Conservation (phyloP, 2,329 filamentous ascomycete species). For the Colletotrichum horii region DNA sequence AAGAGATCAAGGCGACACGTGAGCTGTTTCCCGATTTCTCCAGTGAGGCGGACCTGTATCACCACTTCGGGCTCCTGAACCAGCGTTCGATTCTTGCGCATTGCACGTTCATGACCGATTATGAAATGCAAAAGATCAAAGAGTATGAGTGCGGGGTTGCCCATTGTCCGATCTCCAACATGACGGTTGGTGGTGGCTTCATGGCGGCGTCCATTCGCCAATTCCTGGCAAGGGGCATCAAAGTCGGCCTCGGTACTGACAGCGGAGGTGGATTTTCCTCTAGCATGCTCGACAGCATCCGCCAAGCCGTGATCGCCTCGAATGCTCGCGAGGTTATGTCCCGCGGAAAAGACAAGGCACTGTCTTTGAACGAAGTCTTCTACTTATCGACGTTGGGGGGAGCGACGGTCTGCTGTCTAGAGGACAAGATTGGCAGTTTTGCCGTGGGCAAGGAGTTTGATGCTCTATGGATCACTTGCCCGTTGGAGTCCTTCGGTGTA, state of each 20-base stretch:
- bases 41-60: conserved; percentile 66
- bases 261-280: conserved; percentile 67
- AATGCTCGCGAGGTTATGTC: conserved; percentile 50
- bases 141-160: conserved; percentile 62
- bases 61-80: conserved; percentile 58
- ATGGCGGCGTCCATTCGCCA: conserved; percentile 66
- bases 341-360: conserved; percentile 43
- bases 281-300: conserved; percentile 63
- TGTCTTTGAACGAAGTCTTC: conserved; percentile 59
- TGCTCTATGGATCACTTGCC: conserved; percentile 52
- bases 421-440: conserved; percentile 60
- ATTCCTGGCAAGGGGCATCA: conserved; percentile 62
- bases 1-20: conserved; percentile 62
- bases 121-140: conserved; percentile 55
- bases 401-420: conserved; percentile 61
- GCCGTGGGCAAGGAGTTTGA: conserved; percentile 67
- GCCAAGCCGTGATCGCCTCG: conserved; percentile 62
- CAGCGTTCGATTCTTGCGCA: conserved; percentile 67
- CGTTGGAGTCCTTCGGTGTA: conserved; percentile 38
- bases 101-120: conserved; percentile 65
- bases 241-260: conserved; percentile 71
- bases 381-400: conserved; percentile 67
- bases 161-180: conserved; percentile 70
- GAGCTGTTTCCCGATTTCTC: conserved; percentile 59
- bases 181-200: conserved; percentile 65